Evolutionary conservation across 2,329 filamentous ascomycete species (phyloP).

Genomic region (Hirsutella rhossiliensis): DNA sequence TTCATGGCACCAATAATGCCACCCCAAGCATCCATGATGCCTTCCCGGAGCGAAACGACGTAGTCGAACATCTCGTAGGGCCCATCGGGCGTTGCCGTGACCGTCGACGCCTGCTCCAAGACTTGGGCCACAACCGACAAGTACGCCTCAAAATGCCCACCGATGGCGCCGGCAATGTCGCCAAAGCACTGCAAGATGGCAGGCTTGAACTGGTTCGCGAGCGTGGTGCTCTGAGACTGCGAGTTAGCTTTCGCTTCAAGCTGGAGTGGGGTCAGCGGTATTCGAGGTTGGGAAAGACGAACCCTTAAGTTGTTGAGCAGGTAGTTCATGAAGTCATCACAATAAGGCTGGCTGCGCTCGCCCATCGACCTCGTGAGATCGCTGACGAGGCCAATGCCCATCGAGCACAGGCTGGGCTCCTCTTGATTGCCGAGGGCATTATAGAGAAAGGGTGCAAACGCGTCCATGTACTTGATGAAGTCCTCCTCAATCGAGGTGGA

Average conservation of each 20-base stretch:
- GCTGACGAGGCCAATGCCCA: slow-evolving; percentile 94
- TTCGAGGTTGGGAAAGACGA: slow-evolving; percentile 17
- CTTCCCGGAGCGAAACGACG: slow-evolving; percentile 84
- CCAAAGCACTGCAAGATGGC: slow-evolving; percentile 97
- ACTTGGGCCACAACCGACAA: slow-evolving; percentile 86
- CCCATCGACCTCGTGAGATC: slow-evolving; percentile 90
- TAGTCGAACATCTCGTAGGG: slow-evolving; percentile 97
- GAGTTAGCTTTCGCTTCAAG: neutral
- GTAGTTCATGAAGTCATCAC: slow-evolving; percentile 97
- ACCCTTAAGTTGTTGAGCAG: slow-evolving; percentile 83
- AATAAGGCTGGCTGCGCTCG: slow-evolving; percentile 85
- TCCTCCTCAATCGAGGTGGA: slow-evolving; percentile 85
- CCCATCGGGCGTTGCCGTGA: slow-evolving; percentile 66
- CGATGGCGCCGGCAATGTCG: slow-evolving; percentile 91
- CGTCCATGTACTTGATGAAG: slow-evolving; percentile 95
- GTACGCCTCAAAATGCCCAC: slow-evolving; percentile 85
- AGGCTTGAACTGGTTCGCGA: slow-evolving; percentile 94
- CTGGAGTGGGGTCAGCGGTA: neutral
- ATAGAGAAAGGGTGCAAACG: slow-evolving; percentile 85
- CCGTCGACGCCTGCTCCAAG: slow-evolving; percentile 79
- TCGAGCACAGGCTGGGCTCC: slow-evolving; percentile 84
- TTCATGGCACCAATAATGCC: slow-evolving; percentile 95
- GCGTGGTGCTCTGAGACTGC: slow-evolving; percentile 53
- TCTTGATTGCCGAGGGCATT: slow-evolving; percentile 93
- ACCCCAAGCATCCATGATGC: slow-evolving; percentile 98